Percentiles rank a stretch among this genome's conserved stretches.
phyloP scores from a whole-genome alignment of 768 basidiomycete genomes.

The Mycena crocata region DNA sequence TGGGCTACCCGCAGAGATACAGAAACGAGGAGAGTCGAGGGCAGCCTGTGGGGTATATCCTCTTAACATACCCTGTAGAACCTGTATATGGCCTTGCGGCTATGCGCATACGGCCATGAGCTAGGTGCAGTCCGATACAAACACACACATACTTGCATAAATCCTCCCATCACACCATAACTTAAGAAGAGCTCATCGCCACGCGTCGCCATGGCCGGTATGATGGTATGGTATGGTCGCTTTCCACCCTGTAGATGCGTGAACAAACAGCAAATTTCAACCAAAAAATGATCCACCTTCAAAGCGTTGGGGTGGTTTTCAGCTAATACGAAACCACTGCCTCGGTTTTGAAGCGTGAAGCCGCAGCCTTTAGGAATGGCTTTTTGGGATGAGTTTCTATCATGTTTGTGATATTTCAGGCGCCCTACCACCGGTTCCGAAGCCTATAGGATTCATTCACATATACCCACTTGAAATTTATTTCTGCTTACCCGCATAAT shows the following conservation, averaged over 20 bases:
- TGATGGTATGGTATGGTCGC: conserved; percentile 92
- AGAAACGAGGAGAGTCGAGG: conserved; percentile 95
- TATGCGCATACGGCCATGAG: conserved; percentile 44
- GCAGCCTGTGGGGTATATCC: conserved; percentile 91
- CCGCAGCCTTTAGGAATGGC: conserved; percentile 95
- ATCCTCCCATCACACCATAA: conserved; percentile 94
- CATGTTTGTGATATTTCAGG: not conserved
- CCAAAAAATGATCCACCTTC: conserved; percentile 56
- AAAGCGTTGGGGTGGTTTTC: conserved; percentile 89
- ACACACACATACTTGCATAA: conserved; percentile 73
- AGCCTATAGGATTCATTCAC: conserved; percentile 60
- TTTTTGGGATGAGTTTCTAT: conserved; percentile 37
- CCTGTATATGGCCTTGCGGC: conserved; percentile 97
- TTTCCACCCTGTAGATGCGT: conserved; percentile 71
- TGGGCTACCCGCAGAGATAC: conserved; percentile 88
- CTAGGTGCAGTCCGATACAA: conserved; percentile 8
- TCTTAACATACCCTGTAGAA: conserved; percentile 88
- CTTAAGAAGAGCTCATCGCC: conserved; percentile 87
- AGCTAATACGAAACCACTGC: conserved; percentile 82
- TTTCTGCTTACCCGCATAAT: conserved; percentile 75
- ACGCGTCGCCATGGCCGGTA: conserved; percentile 86
- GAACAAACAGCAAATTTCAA: not conserved
- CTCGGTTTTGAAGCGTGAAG: conserved; percentile 96
- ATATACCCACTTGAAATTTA: not conserved
- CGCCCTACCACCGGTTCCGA: conserved; percentile 83